Conservation (phyloP, 192 early-diverging fungal genomes). For the Phycomyces blakesleeanus region DNA sequence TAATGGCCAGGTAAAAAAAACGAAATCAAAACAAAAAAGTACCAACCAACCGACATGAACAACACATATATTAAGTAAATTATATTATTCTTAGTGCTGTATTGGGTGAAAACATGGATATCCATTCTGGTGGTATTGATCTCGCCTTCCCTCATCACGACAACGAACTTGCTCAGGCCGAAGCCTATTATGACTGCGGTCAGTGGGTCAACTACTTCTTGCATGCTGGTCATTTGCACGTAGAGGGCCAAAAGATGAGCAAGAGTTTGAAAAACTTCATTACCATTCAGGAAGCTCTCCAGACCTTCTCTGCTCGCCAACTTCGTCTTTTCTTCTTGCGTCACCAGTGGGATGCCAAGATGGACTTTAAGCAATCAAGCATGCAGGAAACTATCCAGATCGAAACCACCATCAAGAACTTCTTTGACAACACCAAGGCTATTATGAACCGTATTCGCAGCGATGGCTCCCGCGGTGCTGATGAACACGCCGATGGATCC, state of each 20-base stretch:
- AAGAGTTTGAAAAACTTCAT: constrained; percentile 98
- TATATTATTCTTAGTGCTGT: constrained; percentile 55
- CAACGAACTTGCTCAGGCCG: constrained; percentile 95
- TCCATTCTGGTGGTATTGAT: constrained; percentile 95
- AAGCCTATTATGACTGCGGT: constrained; percentile 82
- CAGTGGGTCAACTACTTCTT: constrained; percentile 99
- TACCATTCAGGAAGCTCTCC: constrained; percentile 85
- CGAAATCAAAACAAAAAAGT: no score
- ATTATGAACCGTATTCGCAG: constrained; percentile 66
- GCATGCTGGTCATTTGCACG: constrained; percentile 92
- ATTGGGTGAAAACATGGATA: constrained; percentile 83
- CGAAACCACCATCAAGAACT: constrained; percentile 85
- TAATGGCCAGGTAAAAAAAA: constrained; percentile 82
- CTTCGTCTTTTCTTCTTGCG: constrained; percentile 87
- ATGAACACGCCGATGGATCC: constrained; percentile 23
- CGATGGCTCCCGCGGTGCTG: constrained; percentile 45
- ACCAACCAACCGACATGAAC: no score
- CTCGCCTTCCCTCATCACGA: constrained; percentile 98
- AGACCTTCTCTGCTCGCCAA: constrained; percentile 76
- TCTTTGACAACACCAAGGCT: constrained; percentile 79
- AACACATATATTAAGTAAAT: not conserved
- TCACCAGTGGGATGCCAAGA: constrained; percentile 80
- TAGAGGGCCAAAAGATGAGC: constrained; percentile 97
- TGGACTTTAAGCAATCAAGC: constrained; percentile 77
- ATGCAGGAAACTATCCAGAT: constrained; percentile 75